Base-by-base conservation (phyloP, 345 rosid species). In the Eucalyptus curtisii region DNA sequence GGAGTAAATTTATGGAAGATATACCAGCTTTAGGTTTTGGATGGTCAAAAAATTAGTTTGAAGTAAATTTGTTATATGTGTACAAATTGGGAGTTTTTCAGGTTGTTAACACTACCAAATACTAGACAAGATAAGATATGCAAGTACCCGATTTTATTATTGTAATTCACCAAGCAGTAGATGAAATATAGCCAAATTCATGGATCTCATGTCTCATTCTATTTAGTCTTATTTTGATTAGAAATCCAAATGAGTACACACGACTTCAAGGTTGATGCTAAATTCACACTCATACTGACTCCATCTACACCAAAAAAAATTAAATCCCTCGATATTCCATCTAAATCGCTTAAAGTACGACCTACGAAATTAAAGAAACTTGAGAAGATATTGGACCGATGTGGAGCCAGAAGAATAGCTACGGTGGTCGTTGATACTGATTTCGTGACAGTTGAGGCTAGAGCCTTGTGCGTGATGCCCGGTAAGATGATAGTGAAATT, bases 361-460 rank as follows among this genome's bases (percentile, higher is more conserved):
- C 95, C 97, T 40, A 92, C 49, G 94, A 89, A 90, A 88, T 94
- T 95, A 25, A 94, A 96, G 76, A 96, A 93, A 86, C 96, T 96
- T 19, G 98, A 97, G 94, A 94, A 94, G 91, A 93, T 95, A 90
- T 93, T 96, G 94, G 95, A 93, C 93, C 91, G 42, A 24, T 92
- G 97, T 90, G 98, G 94, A 87, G 92, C 93, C 90, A 91, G 87
- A 93, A 91, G 90, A 90, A 94, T 92, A 88, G 96, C 99, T 13
- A 95, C 94, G 98, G 93, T 95, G 44, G 98, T 96, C 52, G 98
- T 97, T 25, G 94, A 96, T 92, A 99, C 98, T 86, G 98, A 94
- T 90, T 95, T 91, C 68, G 94, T 96, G 52, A 96, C 99, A 64
- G 96, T 97, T 33, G 99, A 96, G 92, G 97, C 98, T 86, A 96